Conservation (phyloP, 1,284 basidiomycete species). For the Trametes hirsuta region DNA sequence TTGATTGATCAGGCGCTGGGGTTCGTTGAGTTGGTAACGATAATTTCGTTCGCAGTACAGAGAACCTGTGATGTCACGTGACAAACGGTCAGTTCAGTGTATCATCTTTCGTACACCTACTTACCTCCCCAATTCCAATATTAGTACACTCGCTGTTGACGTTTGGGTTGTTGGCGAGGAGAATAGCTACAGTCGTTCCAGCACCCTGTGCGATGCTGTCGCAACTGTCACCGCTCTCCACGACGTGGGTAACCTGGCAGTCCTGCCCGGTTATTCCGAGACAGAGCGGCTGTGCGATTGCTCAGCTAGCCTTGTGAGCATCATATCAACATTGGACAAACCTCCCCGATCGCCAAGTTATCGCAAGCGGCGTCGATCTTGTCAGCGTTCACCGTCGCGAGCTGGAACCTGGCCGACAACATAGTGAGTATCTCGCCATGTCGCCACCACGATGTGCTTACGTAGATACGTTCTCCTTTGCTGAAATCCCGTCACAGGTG, state of each 20-base stretch:
- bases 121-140: conserved; percentile 17
- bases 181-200: conserved; percentile 42
- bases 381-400: conserved; percentile 56
- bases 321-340: not conserved
- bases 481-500: conserved; percentile 69
- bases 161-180: conserved; percentile 59
- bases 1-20: not conserved
- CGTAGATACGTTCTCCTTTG: conserved; percentile 66
- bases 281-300: conserved; percentile 11
- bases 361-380: conserved; percentile 53
- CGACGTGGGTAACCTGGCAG: conserved; percentile 29
- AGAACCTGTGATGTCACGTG: not conserved
- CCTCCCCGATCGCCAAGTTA: conserved; percentile 52
- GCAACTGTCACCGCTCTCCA: conserved; percentile 46
- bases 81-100: not conserved
- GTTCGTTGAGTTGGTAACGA: not conserved
- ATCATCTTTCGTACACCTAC: not conserved
- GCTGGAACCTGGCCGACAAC: conserved; percentile 57
- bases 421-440: conserved; percentile 35
- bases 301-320: too few relatives aligned
- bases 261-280: conserved; percentile 23
- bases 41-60: not conserved
- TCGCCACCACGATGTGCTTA: conserved; percentile 31
- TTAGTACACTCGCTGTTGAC: conserved; percentile 50
- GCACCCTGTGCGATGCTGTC: conserved; percentile 37